phyloP scores from a whole-genome alignment of 78 protist species.

The Chrysochromulina parva region DNA sequence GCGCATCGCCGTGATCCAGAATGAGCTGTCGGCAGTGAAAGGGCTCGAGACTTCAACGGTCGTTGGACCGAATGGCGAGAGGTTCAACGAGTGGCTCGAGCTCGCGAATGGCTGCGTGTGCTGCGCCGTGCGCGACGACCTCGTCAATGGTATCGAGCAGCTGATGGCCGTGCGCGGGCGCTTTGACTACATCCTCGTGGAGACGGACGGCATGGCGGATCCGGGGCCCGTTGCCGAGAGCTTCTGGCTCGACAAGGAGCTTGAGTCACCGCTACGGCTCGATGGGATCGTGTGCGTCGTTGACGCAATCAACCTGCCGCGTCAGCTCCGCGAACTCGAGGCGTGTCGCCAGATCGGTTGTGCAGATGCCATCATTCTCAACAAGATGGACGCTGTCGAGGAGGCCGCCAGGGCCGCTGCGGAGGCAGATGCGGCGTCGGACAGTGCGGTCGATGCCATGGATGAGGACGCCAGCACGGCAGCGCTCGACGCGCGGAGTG shows the following conservation, averaged over 20 bases:
- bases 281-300: slow-evolving; percentile 65
- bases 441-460: background rate
- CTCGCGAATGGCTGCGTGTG: slow-evolving; percentile 80
- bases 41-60: background rate
- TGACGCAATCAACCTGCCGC: slow-evolving; percentile 25
- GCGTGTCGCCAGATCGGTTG: background rate
- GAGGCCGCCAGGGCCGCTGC: background rate
- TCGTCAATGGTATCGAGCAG: slow-evolving; percentile 57
- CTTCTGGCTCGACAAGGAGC: slow-evolving; percentile 64
- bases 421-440: too few species aligned
- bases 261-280: slow-evolving; percentile 31
- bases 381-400: background rate
- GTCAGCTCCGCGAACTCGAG: background rate
- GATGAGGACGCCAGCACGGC: too few species aligned
- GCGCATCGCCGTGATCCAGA: slow-evolving; percentile 51
- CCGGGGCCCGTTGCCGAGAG: slow-evolving; percentile 61
- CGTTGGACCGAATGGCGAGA: background rate
- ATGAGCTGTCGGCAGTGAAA: slow-evolving; percentile 21
- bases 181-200: slow-evolving; percentile 70
- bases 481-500: too few species aligned
- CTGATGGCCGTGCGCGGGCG: slow-evolving; percentile 47
- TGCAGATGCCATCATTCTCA: background rate
- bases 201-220: slow-evolving; percentile 78
- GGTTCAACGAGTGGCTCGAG: slow-evolving; percentile 69
- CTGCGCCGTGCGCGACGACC: slow-evolving; percentile 71